phyloP scores from a whole-genome alignment of 257 asterid species.

The Lycium ferocissimum region DNA sequence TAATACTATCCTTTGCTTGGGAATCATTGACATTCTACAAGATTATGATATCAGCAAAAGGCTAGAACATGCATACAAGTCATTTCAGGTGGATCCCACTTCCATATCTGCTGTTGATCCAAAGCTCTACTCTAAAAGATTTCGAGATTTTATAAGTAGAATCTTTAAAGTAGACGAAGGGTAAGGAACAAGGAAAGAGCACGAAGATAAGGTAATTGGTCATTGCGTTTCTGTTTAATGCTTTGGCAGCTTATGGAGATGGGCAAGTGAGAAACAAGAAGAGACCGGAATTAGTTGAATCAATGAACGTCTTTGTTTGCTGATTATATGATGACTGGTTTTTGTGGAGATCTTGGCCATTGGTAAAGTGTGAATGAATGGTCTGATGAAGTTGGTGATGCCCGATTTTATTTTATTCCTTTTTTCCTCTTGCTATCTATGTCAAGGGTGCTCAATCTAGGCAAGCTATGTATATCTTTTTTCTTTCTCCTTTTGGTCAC shows the following conservation, averaged over 20 bases:
- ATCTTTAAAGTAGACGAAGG: conserved; percentile 62
- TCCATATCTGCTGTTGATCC: conserved; percentile 89
- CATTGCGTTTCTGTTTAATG: background rate
- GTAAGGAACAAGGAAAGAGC: conserved; percentile 10
- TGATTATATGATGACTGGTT: conserved; percentile 17
- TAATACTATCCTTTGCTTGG: conserved; percentile 78
- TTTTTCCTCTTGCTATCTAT: background rate
- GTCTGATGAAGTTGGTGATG: conserved; percentile 11
- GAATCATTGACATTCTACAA: conserved; percentile 81
- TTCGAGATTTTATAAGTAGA: conserved; percentile 69
- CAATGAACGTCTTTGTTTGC: background rate
- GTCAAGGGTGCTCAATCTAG: conserved; percentile 25
- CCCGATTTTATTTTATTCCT: conserved; percentile 5
- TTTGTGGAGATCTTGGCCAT: conserved; percentile 22
- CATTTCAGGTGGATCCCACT: conserved; percentile 68
- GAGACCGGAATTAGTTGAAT: conserved; percentile 10
- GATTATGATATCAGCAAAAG: conserved; percentile 83
- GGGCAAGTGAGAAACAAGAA: conserved; percentile 31
- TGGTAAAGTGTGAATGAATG: conserved; percentile 18
- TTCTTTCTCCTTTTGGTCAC: conserved; percentile 2
- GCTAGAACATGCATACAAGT: conserved; percentile 80
- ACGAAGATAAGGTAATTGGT: conserved; percentile 10
- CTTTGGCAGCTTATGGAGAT: background rate
- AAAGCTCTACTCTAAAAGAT: conserved; percentile 71
- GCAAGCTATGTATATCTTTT: conserved; percentile 26